phyloP scores from a whole-genome alignment of 257 asterid species.

The Penstemon barbatus region DNA sequence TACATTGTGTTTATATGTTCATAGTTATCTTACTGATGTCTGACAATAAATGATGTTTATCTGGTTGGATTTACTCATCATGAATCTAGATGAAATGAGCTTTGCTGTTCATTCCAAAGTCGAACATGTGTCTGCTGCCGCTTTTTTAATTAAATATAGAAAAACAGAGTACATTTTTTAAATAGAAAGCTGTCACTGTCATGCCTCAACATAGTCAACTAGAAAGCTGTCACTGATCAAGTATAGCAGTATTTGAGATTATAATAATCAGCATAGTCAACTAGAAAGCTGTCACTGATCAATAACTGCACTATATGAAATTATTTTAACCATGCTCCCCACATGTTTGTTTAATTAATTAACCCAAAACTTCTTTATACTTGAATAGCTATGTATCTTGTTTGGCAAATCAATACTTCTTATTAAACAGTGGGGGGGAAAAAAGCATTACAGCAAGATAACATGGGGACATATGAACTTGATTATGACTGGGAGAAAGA shows the following conservation, averaged over 20 bases:
- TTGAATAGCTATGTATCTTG: neutral
- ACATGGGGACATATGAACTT: constrained; percentile 32
- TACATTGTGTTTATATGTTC: too few species aligned
- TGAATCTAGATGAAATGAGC: too few species aligned
- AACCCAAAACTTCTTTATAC: constrained; percentile 14
- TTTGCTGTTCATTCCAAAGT: too few species aligned
- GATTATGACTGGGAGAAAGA: constrained; percentile 53
- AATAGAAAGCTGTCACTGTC: constrained; percentile 42
- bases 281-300: constrained; percentile 45
- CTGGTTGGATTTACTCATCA: too few species aligned
- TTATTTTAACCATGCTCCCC: constrained; percentile 29
- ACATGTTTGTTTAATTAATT: constrained; percentile 34
- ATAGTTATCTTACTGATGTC: too few species aligned
- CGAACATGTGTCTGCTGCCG: too few species aligned
- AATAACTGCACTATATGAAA: constrained; percentile 26
- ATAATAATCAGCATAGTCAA: constrained; percentile 31
- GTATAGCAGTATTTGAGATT: constrained; percentile 25
- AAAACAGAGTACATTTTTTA: too few species aligned
- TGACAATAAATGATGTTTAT: too few species aligned
- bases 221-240: constrained; percentile 45
- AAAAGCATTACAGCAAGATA: constrained; percentile 8
- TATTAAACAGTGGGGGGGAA: neutral
- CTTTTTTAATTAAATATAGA: too few species aligned
- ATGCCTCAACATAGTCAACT: constrained; percentile 33
- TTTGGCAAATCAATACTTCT: neutral